phyloP scores from a whole-genome alignment of 2,329 filamentous ascomycete genomes.

The Aspergillus niger region DNA sequence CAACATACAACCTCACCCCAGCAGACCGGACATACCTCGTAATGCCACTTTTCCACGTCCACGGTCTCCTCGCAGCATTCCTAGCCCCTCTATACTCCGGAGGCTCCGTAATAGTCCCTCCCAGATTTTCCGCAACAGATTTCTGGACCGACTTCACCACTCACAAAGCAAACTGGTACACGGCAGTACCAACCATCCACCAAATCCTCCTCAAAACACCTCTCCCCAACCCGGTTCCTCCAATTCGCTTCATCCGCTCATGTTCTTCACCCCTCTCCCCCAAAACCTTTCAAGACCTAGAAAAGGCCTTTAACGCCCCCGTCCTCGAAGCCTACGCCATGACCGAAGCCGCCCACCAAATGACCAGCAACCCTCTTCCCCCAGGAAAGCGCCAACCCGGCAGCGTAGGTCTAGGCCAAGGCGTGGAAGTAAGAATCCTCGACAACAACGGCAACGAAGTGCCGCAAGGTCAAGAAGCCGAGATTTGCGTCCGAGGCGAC shows the following conservation, averaged over 20 bases:
- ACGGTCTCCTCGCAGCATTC: conserved; percentile 81
- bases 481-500: conserved; percentile 79
- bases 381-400: conserved; percentile 74
- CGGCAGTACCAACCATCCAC: conserved; percentile 89
- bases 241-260: conserved; percentile 83
- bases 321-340: conserved; percentile 90
- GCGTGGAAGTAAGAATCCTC: conserved; percentile 78
- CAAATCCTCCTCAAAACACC: conserved; percentile 80
- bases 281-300: conserved; percentile 77
- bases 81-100: conserved; percentile 74
- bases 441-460: conserved; percentile 69
- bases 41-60: conserved; percentile 90
- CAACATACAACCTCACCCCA: conserved; percentile 71
- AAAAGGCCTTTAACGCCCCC: conserved; percentile 72
- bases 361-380: conserved; percentile 64
- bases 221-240: conserved; percentile 65
- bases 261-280: conserved; percentile 83
- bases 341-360: conserved; percentile 73
- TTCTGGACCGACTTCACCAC: conserved; percentile 79
- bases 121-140: conserved; percentile 76
- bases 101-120: conserved; percentile 76
- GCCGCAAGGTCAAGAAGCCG: conserved; percentile 69
- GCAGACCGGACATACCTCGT: conserved; percentile 80
- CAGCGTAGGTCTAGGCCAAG: conserved; percentile 79
- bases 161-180: conserved; percentile 85